Conservation (phyloP, 2,329 filamentous ascomycete genomes). For the Colletotrichum sp. region DNA sequence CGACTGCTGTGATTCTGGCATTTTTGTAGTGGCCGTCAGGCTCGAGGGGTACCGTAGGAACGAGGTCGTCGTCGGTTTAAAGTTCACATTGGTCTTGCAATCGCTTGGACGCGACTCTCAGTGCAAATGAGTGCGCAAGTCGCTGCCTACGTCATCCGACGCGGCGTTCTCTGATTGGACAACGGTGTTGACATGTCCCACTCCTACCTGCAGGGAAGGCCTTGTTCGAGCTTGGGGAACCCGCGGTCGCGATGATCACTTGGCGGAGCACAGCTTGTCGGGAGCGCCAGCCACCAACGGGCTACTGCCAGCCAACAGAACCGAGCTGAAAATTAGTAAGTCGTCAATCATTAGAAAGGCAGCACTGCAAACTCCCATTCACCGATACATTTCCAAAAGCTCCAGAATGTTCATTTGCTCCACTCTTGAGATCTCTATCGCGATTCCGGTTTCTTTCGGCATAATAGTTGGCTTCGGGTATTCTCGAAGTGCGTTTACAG, state of each 20-base stretch:
- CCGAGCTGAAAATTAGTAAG: not conserved
- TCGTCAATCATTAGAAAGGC: not conserved
- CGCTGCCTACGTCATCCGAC: constrained; percentile 1
- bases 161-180: not conserved
- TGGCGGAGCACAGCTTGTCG: not conserved
- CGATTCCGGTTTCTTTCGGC: fast-evolving
- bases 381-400: too few relatives aligned
- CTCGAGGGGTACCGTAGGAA: not conserved
- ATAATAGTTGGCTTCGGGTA: not conserved
- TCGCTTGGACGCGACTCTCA: not conserved
- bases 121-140: not conserved
- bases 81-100: not conserved
- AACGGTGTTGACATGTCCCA: not conserved
- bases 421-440: not conserved
- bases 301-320: not conserved
- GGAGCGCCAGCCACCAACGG: not conserved
- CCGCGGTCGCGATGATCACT: not conserved
- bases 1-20: constrained; percentile 7
- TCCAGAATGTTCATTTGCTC: not conserved
- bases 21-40: not conserved
- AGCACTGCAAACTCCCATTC: not conserved
- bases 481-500: not conserved
- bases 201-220: not conserved
- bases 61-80: not conserved
- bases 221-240: not conserved